phyloP scores from a whole-genome alignment of 129 eudicot genomes.

The Cynara cardunculus region DNA sequence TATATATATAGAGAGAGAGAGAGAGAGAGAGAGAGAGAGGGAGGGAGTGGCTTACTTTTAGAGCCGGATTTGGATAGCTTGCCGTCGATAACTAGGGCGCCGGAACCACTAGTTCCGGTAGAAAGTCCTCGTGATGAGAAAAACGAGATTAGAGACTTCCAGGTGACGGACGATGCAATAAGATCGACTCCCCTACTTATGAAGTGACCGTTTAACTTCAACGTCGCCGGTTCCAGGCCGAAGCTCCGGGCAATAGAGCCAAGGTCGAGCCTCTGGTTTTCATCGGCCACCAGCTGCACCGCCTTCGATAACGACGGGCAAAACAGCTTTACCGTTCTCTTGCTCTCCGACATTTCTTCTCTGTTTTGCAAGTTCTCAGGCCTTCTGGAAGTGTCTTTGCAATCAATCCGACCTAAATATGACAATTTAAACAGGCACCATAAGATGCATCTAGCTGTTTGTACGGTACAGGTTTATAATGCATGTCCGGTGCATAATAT shows the following conservation, averaged over 20 bases:
- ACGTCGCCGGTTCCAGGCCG: conserved; percentile 68
- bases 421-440: neutral
- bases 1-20: too few species aligned
- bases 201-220: conserved; percentile 84
- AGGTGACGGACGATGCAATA: conserved; percentile 79
- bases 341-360: conserved; percentile 25
- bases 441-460: neutral
- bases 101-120: conserved; percentile 52
- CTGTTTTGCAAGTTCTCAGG: conserved; percentile 16
- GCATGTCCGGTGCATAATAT: too few species aligned
- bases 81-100: conserved; percentile 59
- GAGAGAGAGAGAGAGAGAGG: too few species aligned
- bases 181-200: conserved; percentile 72
- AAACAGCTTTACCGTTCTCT: conserved; percentile 37
- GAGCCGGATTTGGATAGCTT: conserved; percentile 55
- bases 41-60: conserved; percentile 66
- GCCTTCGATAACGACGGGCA: conserved; percentile 58
- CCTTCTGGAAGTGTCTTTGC: conserved; percentile 32
- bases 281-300: conserved; percentile 45
- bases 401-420: neutral
- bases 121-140: conserved; percentile 62
- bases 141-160: conserved; percentile 74
- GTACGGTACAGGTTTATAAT: too few species aligned
- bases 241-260: conserved; percentile 65
- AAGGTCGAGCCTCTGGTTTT: conserved; percentile 58